phyloP scores from a whole-genome alignment of 495 filamentous ascomycete species.

The Aspergillus avenaceus region DNA sequence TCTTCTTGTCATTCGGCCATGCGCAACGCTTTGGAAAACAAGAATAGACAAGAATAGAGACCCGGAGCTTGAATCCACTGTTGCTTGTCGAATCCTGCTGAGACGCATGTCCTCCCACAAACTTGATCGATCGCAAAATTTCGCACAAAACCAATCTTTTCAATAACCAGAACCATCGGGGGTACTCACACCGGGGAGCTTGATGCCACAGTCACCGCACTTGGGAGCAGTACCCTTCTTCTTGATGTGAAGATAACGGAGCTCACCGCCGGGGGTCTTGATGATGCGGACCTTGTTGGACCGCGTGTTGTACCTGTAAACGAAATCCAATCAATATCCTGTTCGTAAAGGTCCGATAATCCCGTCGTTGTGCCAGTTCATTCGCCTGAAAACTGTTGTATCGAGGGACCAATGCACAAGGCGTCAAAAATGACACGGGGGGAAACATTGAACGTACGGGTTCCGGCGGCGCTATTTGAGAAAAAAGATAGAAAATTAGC shows the following conservation, averaged over 20 bases:
- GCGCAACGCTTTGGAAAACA: not conserved
- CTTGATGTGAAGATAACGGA: conserved; percentile 97
- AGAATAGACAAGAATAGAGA: too few species aligned
- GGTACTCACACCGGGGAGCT: conserved; percentile 85
- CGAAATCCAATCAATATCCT: conserved; percentile 34
- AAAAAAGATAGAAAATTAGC: conserved; percentile 19
- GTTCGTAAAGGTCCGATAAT: conserved; percentile 14
- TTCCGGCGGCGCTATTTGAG: conserved; percentile 71
- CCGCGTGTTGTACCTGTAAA: conserved; percentile 83
- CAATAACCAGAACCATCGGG: conserved; percentile 19
- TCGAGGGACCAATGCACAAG: conserved; percentile 10
- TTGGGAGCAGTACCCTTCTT: conserved; percentile 95
- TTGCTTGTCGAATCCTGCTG: not conserved
- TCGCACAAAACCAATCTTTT: not conserved
- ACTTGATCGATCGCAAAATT: conserved; percentile 1
- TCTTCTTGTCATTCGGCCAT: not conserved
- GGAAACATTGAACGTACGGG: conserved; percentile 63
- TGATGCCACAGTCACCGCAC: conserved; percentile 97
- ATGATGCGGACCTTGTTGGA: conserved; percentile 95
- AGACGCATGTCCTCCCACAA: not conserved
- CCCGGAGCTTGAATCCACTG: not conserved
- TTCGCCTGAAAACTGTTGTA: not conserved
- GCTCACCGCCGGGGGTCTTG: conserved; percentile 92
- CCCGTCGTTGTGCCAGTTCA: conserved; percentile 6
- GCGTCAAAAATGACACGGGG: conserved; percentile 7